phyloP scores from a whole-genome alignment of 2,329 filamentous ascomycete genomes.

The Akanthomyces muscarius region DNA sequence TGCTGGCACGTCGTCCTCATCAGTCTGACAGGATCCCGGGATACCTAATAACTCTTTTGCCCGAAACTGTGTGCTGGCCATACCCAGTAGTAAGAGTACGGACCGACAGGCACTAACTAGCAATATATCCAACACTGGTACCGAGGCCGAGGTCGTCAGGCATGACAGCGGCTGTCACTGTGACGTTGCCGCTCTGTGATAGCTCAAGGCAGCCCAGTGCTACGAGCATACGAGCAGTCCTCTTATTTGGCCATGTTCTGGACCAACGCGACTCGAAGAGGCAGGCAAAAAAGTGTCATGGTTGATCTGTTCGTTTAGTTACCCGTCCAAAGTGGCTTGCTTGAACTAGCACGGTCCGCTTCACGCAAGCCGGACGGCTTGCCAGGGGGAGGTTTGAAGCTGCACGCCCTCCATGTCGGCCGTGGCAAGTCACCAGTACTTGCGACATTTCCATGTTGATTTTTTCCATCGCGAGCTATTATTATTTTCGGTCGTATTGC shows the following conservation, averaged over 20 bases:
- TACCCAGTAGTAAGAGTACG: too few relatives aligned
- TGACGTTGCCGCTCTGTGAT: too few relatives aligned
- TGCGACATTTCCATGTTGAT: not conserved
- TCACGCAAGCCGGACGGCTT: not conserved
- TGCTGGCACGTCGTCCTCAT: too few relatives aligned
- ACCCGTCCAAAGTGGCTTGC: not conserved
- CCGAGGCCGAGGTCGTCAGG: too few relatives aligned
- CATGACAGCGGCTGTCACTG: too few relatives aligned
- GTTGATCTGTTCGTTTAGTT: not conserved
- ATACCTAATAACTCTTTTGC: too few relatives aligned
- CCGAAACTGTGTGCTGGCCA: too few relatives aligned
- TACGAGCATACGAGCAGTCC: too few relatives aligned
- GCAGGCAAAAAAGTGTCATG: not conserved
- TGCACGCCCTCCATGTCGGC: slow-evolving; percentile 5
- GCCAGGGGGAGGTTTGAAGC: not conserved
- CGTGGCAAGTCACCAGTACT: slow-evolving; percentile 5
- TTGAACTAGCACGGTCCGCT: not conserved
- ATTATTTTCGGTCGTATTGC: not conserved
- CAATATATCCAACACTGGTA: too few relatives aligned
- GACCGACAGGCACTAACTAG: too few relatives aligned
- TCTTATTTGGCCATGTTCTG: not conserved
- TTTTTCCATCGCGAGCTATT: not conserved
- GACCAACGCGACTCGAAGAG: not conserved
- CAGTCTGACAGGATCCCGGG: too few relatives aligned
- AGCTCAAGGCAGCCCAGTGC: too few relatives aligned